Evolutionary conservation across 225 moss, liverwort and hornwort genomes (phyloP).

Genomic region (Lunularia cruciata): DNA sequence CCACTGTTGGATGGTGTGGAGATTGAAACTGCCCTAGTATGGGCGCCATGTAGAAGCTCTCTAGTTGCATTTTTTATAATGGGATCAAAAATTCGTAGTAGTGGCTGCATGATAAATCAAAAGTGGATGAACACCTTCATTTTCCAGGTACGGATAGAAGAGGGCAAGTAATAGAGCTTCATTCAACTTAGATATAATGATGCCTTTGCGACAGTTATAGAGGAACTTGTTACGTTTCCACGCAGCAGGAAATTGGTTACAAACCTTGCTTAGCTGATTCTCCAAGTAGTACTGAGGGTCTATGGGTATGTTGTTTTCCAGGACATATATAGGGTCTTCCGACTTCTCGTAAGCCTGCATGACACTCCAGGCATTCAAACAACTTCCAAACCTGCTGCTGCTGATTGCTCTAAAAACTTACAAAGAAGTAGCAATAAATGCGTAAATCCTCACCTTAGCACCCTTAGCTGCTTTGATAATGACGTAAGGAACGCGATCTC

Average conservation of each 20-base stretch:
- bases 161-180: neutral
- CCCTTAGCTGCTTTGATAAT: slow-evolving; percentile 96
- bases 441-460: slow-evolving; percentile 85
- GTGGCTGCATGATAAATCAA: slow-evolving; percentile 47
- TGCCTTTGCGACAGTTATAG: neutral
- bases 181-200: neutral
- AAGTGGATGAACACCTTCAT: neutral
- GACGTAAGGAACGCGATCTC: slow-evolving; percentile 98
- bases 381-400: neutral
- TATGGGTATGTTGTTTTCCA: slow-evolving; percentile 96
- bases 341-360: slow-evolving; percentile 93
- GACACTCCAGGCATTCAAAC: neutral
- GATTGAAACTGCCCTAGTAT: slow-evolving; percentile 94
- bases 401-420: neutral
- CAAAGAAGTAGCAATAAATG: neutral
- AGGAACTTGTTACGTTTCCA: neutral
- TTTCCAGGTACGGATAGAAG: too few species aligned
- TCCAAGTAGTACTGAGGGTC: slow-evolving; percentile 95
- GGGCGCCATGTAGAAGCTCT: slow-evolving; percentile 91
- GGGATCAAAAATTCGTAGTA: slow-evolving; percentile 92
- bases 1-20: slow-evolving; percentile 93
- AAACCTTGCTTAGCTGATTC: slow-evolving; percentile 94
- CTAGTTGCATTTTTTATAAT: slow-evolving; percentile 95
- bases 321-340: slow-evolving; percentile 96
- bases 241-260: neutral